Evolutionary conservation across 306 rosid genomes (phyloP).

Genomic region (Cucumis cinereus): DNA sequence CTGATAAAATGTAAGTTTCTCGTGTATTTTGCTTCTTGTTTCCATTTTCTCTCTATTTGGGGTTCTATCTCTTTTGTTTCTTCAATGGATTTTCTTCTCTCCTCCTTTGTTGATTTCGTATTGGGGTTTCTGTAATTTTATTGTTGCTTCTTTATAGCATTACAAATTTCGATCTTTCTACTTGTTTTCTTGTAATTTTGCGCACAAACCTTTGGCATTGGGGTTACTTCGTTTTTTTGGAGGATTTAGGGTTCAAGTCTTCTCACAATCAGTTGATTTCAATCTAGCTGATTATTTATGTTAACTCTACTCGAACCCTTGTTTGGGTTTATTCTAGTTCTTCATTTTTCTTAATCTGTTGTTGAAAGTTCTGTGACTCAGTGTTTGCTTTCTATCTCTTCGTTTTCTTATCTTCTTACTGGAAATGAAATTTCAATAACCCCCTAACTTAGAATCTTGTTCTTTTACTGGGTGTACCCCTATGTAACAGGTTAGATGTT

Average conservation of each 20-base stretch:
- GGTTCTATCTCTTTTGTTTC: conserved; percentile 15
- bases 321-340: background rate
- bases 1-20: conserved; percentile 85
- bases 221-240: background rate
- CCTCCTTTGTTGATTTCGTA: conserved; percentile 20
- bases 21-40: background rate
- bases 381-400: background rate
- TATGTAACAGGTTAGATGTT: conserved; percentile 78
- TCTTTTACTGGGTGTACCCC: background rate
- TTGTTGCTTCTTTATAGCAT: background rate
- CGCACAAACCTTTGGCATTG: background rate
- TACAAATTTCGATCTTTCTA: background rate
- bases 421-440: background rate
- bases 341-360: background rate
- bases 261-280: background rate
- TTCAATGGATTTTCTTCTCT: background rate
- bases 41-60: conserved; percentile 5
- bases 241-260: conserved; percentile 22
- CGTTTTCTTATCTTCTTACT: background rate
- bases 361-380: background rate
- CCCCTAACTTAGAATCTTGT: background rate
- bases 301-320: background rate
- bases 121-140: conserved; percentile 15
- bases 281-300: background rate
- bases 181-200: background rate